Evolutionary conservation across 176 grass and related monocot species (phyloP).

Genomic region (Avena insularis): DNA sequence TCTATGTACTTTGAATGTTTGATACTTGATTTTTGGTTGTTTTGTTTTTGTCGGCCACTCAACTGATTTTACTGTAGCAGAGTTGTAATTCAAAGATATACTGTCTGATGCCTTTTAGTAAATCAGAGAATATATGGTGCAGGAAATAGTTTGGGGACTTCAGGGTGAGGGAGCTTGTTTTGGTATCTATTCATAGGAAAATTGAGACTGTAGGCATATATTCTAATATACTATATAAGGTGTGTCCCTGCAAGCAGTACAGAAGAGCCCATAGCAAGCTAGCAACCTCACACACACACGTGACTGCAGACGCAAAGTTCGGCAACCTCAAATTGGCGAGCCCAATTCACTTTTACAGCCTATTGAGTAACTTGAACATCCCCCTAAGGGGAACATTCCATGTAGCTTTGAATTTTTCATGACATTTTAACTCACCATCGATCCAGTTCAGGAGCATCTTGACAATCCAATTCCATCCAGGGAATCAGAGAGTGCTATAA

Average conservation of each 20-base stretch:
- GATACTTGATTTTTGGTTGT: neutral
- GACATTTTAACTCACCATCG: neutral
- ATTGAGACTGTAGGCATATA: neutral
- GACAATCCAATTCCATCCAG: constrained; percentile 1
- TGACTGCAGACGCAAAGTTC: neutral
- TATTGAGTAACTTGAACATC: neutral
- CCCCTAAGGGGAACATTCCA: neutral
- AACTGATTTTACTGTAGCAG: neutral
- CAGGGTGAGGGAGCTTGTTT: neutral
- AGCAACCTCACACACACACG: neutral
- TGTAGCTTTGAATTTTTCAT: neutral
- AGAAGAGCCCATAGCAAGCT: neutral
- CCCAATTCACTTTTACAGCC: neutral
- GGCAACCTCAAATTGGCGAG: neutral
- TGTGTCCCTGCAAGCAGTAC: neutral
- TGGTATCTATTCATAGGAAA: neutral
- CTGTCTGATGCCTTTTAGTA: neutral
- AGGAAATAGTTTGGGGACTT: neutral
- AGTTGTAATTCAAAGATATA: neutral
- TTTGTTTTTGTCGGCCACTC: neutral
- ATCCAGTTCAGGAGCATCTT: neutral
- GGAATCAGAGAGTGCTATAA: neutral
- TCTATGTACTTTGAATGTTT: neutral
- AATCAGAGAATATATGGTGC: neutral
- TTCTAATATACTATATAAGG: neutral